Base-by-base conservation (phyloP, 2,329 filamentous ascomycete genomes). In the Chaetomium sp. region DNA sequence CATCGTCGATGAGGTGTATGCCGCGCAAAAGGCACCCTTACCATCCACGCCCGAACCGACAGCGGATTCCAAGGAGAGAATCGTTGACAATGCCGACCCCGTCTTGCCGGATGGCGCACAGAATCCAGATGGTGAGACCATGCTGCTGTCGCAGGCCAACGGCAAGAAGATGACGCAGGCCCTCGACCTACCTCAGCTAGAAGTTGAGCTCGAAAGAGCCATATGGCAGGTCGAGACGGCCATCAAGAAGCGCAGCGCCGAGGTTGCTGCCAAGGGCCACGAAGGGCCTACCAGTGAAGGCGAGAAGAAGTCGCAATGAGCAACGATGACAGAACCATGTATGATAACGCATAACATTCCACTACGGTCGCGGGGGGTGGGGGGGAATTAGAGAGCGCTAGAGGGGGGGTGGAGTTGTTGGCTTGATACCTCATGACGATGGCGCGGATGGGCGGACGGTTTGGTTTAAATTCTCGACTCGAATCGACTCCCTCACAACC, bases 1-100 rank as follows among this genome's bases (percentile, higher is more conserved):
- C 16, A 80, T 85, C 7, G 83, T 99, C 55, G 90, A 97, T 74
- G 79, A 87, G 58, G 81, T 96, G 58, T 99, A 98, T 75, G 70
- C 75, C 12, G 65, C 70, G 49, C 71, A 74, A 54, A 69, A 70
- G n/a, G 64, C 68, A 3, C 68, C 70, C 2, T 65, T 74, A n/a
- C 65, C 71, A 1, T 70, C 72, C 10, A 66, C 72, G 5, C 69
- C 73, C 21, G 68, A 73, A 31, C 60, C 73, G 4, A 74, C 73
- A 16, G 67, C 71, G 25, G 62, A 53, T 3, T 63, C 68, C 4
- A 65, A 60, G n/a, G 66, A 67, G 12, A 62, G 66, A 19, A 13
- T 63, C 47, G 62, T 73, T 4, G 71, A 65, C 61, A 65, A 64
- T 13, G 65, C 69, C 60, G 66, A 60, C n/a, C 68, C 72, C 19